These are phyloP conservation scores for Tricholoma bakamatsutake DNA, from an alignment of 768 basidiomycete genomes.

Conservation along the genomic window DNA sequence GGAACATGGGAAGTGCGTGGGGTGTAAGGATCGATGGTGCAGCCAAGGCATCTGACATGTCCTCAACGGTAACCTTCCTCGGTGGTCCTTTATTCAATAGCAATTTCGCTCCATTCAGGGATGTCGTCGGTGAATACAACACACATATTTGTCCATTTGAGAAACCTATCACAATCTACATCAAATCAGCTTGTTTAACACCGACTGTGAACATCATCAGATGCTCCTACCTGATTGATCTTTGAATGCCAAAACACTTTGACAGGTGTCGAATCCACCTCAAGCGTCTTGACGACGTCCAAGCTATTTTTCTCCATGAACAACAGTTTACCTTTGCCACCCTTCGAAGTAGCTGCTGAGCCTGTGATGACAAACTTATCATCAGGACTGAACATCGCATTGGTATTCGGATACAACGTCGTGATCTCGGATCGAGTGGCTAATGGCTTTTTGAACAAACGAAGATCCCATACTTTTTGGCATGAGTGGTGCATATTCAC, in stretches of 20 bases:
- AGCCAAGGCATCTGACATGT: slow-evolving; percentile 81
- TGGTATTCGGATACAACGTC: slow-evolving; percentile 87
- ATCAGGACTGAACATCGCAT: slow-evolving; percentile 93
- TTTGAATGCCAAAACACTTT: slow-evolving; percentile 93
- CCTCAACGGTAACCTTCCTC: slow-evolving; percentile 76
- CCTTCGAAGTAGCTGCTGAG: slow-evolving; percentile 59
- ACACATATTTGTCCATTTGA: slow-evolving; percentile 86
- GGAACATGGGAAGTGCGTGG: slow-evolving; percentile 88
- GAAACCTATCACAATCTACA: slow-evolving; percentile 80
- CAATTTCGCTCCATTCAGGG: slow-evolving; percentile 89
- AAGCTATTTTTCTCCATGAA: slow-evolving; percentile 70
- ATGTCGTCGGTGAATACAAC: slow-evolving; percentile 87
- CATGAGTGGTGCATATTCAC: not conserved
- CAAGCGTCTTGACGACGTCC: slow-evolving; percentile 60
- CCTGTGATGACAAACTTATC: slow-evolving; percentile 88
- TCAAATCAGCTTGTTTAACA: slow-evolving; percentile 2
- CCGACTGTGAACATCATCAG: slow-evolving; percentile 3
- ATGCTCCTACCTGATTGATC: slow-evolving; percentile 83
- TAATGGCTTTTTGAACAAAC: slow-evolving; percentile 86
- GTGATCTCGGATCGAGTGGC: slow-evolving; percentile 55
- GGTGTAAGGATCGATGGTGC: slow-evolving; percentile 90
- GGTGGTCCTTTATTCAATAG: slow-evolving; percentile 83
- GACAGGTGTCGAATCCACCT: slow-evolving; percentile 76
- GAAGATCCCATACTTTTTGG: slow-evolving; percentile 84
- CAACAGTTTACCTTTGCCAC: slow-evolving; percentile 63